Base-by-base conservation (phyloP, 306 rosid species). In the Pyrus betulifolia region DNA sequence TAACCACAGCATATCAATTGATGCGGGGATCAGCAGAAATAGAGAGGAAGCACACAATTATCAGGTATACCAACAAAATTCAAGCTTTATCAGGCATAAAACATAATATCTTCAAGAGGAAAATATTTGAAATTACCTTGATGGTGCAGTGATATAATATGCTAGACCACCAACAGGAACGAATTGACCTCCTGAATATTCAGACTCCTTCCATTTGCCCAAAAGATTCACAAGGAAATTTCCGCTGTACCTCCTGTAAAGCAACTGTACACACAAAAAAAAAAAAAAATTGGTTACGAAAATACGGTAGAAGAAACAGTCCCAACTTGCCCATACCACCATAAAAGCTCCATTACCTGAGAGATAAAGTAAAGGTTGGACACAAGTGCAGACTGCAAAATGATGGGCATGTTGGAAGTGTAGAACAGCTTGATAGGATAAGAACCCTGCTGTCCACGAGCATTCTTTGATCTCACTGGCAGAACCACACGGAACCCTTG, bases 391-490 rank as follows among this genome's bases (percentile, higher is more conserved):
- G 98, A 91, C 79, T 93, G 98, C 44, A 93, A 96, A 86, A 93
- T 93, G 67, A 93, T 93, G 77, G 98, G 98, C 98, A 93, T 93
- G 87, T 93, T 93, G 76, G 97, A 93, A 76, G 98, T 93, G 81
- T 93, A 93, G 78, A 93, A 93, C 68, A 91, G 91, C 81, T 93
- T 93, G 84, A 93, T 93, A 23, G 98, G 98, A 75, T 93, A 93
- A 17, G 98, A 93, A 72, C 97, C 97, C 88, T 91, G 93, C 83
- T 93, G 98, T 17, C 98, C 97, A 62, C 92, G 97, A 45, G 97
- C 96, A 87, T 89, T 93, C 93, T 91, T 93, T 77, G 98, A 93
- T 75, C 96, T 89, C 74, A 93, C 96, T 13, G 98, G 98, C 87
- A 93, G 89, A 80, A 93, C 96, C 72, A 93, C 98, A 22, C 93